Base-by-base conservation (phyloP, 164 flowering plant species). In the Chimonanthus praecox region DNA sequence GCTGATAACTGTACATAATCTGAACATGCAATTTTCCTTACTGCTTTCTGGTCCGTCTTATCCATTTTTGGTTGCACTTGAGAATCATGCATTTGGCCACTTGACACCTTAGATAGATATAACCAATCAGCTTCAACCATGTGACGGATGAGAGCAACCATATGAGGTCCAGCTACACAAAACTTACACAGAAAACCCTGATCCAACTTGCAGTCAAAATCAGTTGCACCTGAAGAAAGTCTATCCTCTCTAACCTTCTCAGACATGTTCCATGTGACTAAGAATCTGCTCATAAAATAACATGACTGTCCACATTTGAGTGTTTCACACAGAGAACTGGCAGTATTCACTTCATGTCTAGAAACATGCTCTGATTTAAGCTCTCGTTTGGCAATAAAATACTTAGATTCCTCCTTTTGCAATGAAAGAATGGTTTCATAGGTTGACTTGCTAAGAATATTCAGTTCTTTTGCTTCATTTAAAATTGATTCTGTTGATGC, bases 61-160 rank as follows among this genome's bases (percentile, higher is more conserved):
- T 8, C n/a, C 67, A 64, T 9, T 9, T 58, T 68, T 50, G 44
- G 68, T 47, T 74, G 72, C 8, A 71, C 54, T 68, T 68, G 83
- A 77, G 21, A 73, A 21, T 76, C 72, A 18, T 80, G 81, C 1
- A 58, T 72, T 47, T 67, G 64, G 71, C 73, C 74, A 79, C 83
- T 86, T 5, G 85, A 82, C 72, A 92, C 74, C 74, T 84, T 72
- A 7, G 91, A 75, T 74, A 94, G 92, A 81, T 88, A 82, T 62
- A 94, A 72, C 99, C 99, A 94, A 78, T 94, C 97, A 74, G 89
- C 80, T 75, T 94, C 97, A 63, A 84, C 68, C 99, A 94, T 91
- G 80, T 68, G 82, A 18, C 97, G 94, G 67, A 92, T 80, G 71
- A 78, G 71, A 65, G 77, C 84, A 64, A 69, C 83, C 74, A 58